Evolutionary conservation across 2,329 filamentous ascomycete genomes (phyloP).

Genomic region (Talaromyces verruculosus): DNA sequence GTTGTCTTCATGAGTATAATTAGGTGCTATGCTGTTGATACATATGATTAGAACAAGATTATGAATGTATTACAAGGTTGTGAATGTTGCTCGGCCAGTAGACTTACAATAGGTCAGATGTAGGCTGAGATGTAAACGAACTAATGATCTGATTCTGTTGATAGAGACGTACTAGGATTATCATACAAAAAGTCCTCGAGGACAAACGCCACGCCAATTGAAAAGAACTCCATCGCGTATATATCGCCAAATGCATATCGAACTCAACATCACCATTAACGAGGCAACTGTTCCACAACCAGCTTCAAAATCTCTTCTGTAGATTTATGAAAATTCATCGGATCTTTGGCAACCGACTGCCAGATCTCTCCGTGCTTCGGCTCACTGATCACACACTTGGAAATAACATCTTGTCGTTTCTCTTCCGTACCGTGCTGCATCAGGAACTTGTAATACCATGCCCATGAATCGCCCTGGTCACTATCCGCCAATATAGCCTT

Average conservation of each 20-base stretch:
- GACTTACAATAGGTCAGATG: neutral
- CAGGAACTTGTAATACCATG: slow-evolving; percentile 96
- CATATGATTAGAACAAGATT: slow-evolving; percentile 3
- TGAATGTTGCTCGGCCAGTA: neutral
- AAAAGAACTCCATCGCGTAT: slow-evolving; percentile 4
- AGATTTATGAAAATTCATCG: slow-evolving; percentile 71
- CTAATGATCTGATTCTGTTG: neutral
- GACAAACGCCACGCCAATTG: slow-evolving; percentile 10
- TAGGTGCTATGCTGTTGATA: slow-evolving; percentile 1
- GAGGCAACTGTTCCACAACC: slow-evolving; percentile 57
- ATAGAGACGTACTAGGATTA: neutral
- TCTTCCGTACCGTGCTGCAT: slow-evolving; percentile 90
- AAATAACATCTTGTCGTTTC: slow-evolving; percentile 81
- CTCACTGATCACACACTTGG: slow-evolving; percentile 78
- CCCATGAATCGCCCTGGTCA: slow-evolving; percentile 90
- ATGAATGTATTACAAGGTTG: neutral
- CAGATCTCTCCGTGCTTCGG: slow-evolving; percentile 91
- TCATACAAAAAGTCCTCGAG: neutral
- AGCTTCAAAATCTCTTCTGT: slow-evolving; percentile 80
- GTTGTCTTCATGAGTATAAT: slow-evolving; percentile 22
- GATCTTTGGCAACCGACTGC: slow-evolving; percentile 83
- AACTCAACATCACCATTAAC: neutral
- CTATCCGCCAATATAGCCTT: slow-evolving; percentile 86
- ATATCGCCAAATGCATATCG: slow-evolving; percentile 10
- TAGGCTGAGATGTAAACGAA: neutral